These are phyloP conservation scores for Penicillium sp. DNA, from an alignment of 2,329 filamentous ascomycete genomes.

Conservation along the genomic window DNA sequence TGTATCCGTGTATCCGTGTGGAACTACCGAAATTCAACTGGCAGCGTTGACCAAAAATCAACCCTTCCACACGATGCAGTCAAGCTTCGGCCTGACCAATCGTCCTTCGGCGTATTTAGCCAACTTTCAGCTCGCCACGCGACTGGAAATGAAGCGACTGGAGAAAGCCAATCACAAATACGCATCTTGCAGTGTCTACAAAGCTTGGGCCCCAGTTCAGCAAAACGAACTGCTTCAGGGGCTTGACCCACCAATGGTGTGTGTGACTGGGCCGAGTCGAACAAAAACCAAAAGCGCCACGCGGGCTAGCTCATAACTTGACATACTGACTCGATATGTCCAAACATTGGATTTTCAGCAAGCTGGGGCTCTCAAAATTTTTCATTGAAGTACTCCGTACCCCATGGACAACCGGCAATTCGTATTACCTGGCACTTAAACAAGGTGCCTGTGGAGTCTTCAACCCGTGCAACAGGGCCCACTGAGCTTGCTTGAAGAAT, in stretches of 20 bases:
- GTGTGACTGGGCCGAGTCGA: not conserved
- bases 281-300: not conserved
- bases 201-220: not conserved
- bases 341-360: not conserved
- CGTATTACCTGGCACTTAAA: not conserved
- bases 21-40: not conserved
- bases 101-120: not conserved
- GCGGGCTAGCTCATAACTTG: not conserved
- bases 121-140: not conserved
- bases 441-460: constrained; percentile 10
- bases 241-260: not conserved
- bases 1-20: not conserved
- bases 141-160: not conserved
- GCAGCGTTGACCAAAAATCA: not conserved
- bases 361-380: not conserved
- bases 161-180: not conserved
- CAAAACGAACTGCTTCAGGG: not conserved
- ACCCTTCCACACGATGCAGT: not conserved
- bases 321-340: not conserved
- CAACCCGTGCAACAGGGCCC: constrained; percentile 13
- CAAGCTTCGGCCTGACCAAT: not conserved
- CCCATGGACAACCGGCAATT: constrained; percentile 1
- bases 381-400: not conserved
- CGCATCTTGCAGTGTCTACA: not conserved
- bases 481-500: constrained; percentile 9